Base-by-base conservation (phyloP, 768 basidiomycete species). In the Tremella fuciformis region DNA sequence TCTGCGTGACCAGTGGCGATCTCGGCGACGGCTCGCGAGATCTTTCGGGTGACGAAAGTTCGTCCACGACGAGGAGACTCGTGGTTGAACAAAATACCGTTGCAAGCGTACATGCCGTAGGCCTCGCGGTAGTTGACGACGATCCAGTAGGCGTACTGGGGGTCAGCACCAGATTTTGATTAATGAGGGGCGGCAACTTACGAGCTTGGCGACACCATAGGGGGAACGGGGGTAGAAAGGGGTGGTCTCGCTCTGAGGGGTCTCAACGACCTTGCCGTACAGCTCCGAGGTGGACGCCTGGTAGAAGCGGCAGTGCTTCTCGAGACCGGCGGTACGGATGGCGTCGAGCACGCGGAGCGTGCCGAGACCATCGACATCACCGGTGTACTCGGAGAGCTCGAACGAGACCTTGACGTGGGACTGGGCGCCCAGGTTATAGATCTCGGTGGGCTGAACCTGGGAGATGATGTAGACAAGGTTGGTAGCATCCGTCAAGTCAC, bases 331-430 rank as follows among this genome's bases (percentile, higher is more conserved):
- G 8, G 94, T 98, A 41, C 93, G 86, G 77, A 98, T 86, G 55
- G 93, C 93, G 70, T 98, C 94, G 58, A 98, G 87, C 58, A 98
- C 84, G 67, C 93, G 89, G 49, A 98, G 84, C 6, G 93, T 98
- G 54, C 93, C 93, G 40, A 98, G 82, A 8, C 87, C 93, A 69
- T 98, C 93, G 50, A 98, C 93, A 72, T 98, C 94, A 51, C 89
- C 79, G 0, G 94, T 98, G 80, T 98, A 98, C 79, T 98, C 93
- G 22, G 93, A 90, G 91, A 98, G 94, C 78, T 97, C 94, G 77
- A 98, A 98, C 24, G 92, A 96, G 65, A 98, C 93, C 78, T 98
- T 98, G 81, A 98, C 93, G 80, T 98, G 93, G 42, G 89, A 91
- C 78, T 98, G 93, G 15, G 93, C 93, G 46, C 91, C 93, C 53